These are phyloP conservation scores for baker's yeast (Saccharomyces cerevisiae) DNA, from an alignment of 805 yeast genomes.

Conservation along the genomic window DNA sequence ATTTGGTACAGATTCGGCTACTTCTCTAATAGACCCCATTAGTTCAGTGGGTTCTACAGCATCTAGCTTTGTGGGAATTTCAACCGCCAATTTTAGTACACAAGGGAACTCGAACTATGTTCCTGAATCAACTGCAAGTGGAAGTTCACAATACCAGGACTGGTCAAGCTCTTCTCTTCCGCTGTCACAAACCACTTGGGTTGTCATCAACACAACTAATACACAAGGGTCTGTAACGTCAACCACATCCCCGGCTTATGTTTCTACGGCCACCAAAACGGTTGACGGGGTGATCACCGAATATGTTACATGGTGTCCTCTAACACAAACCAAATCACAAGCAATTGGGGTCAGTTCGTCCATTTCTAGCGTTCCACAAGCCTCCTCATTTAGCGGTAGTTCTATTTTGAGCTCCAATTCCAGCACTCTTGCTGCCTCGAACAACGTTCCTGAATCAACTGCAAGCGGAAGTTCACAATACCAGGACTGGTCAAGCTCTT, in stretches of 20 bases:
- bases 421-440: not conserved
- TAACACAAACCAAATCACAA: slow-evolving; percentile 3
- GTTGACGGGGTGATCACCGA: slow-evolving; percentile 20
- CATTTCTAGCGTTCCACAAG: not conserved
- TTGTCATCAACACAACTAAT: not conserved
- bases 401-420: not conserved
- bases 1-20: not conserved
- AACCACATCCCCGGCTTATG: slow-evolving; percentile 1
- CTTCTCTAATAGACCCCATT: not conserved
- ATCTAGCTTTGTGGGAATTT: not conserved
- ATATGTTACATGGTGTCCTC: slow-evolving; percentile 35
- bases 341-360: not conserved
- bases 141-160: not conserved
- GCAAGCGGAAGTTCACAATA: slow-evolving; percentile 1
- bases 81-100: not conserved
- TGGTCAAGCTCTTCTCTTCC: not conserved
- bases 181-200: not conserved
- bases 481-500: not conserved
- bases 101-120: not conserved
- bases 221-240: not conserved
- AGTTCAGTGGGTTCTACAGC: not conserved
- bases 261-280: slow-evolving; percentile 17
- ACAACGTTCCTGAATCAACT: not conserved
- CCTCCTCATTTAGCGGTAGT: not conserved
- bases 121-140: slow-evolving; percentile 4